Percentiles rank a stretch among this genome's conserved stretches.
These are phyloP conservation scores for Cladosporium sp. DNA, from an alignment of 2,329 filamentous ascomycete genomes.

Conservation along the genomic window DNA sequence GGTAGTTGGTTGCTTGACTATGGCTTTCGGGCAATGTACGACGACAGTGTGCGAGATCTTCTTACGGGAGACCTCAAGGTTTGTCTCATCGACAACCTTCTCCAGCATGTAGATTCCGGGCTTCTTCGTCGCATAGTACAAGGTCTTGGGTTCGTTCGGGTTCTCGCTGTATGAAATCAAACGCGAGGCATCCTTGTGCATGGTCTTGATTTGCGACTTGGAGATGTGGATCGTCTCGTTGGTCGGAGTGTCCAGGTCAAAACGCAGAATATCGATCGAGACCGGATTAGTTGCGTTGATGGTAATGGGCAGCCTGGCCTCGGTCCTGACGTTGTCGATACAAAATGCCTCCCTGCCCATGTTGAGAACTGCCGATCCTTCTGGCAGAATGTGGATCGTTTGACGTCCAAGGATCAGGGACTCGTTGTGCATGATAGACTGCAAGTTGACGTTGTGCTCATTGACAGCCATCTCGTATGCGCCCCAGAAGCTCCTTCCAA, in stretches of 20 bases:
- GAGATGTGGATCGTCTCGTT: conserved; percentile 78
- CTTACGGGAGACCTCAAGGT: conserved; percentile 60
- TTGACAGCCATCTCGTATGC: conserved; percentile 81
- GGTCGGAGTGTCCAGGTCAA: conserved; percentile 74
- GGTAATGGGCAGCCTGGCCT: conserved; percentile 71
- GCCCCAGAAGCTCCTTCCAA: conserved; percentile 83
- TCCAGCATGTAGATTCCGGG: conserved; percentile 81
- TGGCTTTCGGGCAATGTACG: conserved; percentile 77
- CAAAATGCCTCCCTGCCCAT: conserved; percentile 78
- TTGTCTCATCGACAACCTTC: conserved; percentile 87
- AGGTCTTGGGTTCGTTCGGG: conserved; percentile 37
- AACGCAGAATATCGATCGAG: conserved; percentile 80
- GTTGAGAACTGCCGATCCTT: conserved; percentile 86
- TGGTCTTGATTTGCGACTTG: conserved; percentile 67
- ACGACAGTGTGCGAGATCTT: conserved; percentile 79
- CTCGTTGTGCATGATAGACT: conserved; percentile 81
- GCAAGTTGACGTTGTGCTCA: conserved; percentile 84
- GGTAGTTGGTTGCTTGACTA: conserved; percentile 60
- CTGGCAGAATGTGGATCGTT: conserved; percentile 95
- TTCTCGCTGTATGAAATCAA: conserved; percentile 45
- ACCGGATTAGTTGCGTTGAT: conserved; percentile 93
- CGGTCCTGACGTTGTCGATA: conserved; percentile 59
- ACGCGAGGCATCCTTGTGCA: conserved; percentile 68
- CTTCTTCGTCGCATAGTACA: conserved; percentile 75
- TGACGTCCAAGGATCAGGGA: conserved; percentile 94